Percentiles rank a stretch among this genome's conserved stretches.
These are phyloP conservation scores for Xerocomus brunneocitrinus DNA, from an alignment of 768 basidiomycete genomes.

Conservation along the genomic window DNA sequence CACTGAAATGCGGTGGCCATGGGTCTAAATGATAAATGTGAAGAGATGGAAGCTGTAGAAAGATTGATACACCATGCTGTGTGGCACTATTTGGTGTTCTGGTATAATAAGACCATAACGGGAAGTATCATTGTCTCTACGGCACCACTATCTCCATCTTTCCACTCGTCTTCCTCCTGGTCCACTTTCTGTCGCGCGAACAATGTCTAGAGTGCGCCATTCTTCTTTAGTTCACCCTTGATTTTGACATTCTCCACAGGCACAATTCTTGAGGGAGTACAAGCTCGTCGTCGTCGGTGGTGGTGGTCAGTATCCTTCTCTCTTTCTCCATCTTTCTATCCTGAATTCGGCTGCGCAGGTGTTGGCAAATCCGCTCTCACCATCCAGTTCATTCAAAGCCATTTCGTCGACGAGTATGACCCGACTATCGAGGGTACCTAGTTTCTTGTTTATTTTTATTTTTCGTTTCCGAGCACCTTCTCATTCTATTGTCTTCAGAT, in stretches of 20 bases:
- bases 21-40: background rate
- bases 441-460: conserved; percentile 5
- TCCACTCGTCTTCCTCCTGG: conserved; percentile 2
- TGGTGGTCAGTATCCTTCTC: conserved; percentile 65
- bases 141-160: conserved; percentile 9
- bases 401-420: conserved; percentile 90
- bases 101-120: conserved; percentile 14
- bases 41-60: background rate
- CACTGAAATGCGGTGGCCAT: background rate
- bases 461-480: background rate
- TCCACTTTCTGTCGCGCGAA: background rate
- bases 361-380: conserved; percentile 87
- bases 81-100: conserved; percentile 25
- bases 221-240: background rate
- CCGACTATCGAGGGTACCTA: conserved; percentile 86
- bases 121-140: conserved; percentile 1
- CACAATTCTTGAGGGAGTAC: conserved; percentile 92
- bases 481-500: conserved; percentile 42
- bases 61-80: background rate
- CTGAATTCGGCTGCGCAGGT: conserved; percentile 17
- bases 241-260: conserved; percentile 37
- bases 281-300: conserved; percentile 98
- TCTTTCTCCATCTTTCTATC: conserved; percentile 9
- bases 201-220: conserved; percentile 30
- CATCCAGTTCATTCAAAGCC: conserved; percentile 96